Base-by-base conservation (phyloP, 345 rosid genomes). In the Corymbia maculata region DNA sequence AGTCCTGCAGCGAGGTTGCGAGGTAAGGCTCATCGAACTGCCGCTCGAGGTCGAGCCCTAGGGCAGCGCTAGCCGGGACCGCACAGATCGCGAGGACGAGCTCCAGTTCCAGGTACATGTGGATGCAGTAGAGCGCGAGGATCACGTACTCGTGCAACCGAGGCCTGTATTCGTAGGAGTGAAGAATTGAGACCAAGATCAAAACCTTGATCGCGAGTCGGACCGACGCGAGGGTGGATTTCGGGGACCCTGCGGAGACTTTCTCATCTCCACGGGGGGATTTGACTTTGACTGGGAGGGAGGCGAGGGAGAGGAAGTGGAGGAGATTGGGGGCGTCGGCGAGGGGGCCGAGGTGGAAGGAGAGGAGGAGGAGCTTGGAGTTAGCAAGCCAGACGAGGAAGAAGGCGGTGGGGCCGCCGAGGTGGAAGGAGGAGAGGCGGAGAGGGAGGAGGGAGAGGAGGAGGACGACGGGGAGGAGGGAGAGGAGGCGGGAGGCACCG, bases 1-100 rank as follows among this genome's bases (percentile, higher is more conserved):
- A 97, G 90, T 96, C 97, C 88, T 97, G 99, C 3, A 97, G 88
- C 6, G 98, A 95, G 79, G 96, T 94, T 50, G 97, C 28, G 7
- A 95, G 91, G 90, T 92, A 94, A 4, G 96, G 98, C 86, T 94
- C 95, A 50, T 94, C 90, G 86, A 95, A 96, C 85, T 93, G 95
- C 21, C 95, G 98, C 87, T 95, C 95, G 12, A 94, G 87, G 86
- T 95, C 95, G 80, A 91, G 88, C 19, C 98, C 95, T 0, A 91
- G 86, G 3, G 95, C 64, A 88, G 89, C 88, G 49, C 89, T 90
- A 68, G 93, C 95, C 1, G 94, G 93, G 57, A 84, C n/a, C 7
- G 92, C 91, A 32, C 66, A 36, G 11, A 90, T 24, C 89, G 90
- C 90, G 44, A 95, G 57, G 17, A 88, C 13, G 32, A 94, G 88